Evolutionary conservation across 1,139 yeast genomes (phyloP).

Genomic region (Pichia sp.): DNA sequence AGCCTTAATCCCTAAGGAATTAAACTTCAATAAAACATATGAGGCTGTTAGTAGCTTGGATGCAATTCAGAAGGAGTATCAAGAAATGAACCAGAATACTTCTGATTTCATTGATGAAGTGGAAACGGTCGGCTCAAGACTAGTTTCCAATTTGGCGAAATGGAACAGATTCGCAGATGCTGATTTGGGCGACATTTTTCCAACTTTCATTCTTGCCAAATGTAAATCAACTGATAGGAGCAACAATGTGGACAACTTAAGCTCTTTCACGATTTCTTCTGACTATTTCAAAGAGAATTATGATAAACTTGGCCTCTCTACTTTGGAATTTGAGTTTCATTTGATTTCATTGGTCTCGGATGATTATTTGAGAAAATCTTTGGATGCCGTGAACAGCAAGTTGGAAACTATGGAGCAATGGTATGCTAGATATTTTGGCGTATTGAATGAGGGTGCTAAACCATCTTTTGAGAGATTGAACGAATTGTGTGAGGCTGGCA

Average conservation of each 20-base stretch:
- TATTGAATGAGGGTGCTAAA: constrained; percentile 35
- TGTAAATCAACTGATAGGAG: too few relatives aligned
- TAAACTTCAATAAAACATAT: constrained; percentile 4
- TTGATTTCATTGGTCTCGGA: constrained; percentile 45
- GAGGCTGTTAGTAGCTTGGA: neutral
- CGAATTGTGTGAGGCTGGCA: constrained; percentile 47
- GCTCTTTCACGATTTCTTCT: constrained; percentile 38
- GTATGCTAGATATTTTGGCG: constrained; percentile 39
- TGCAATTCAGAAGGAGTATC: neutral
- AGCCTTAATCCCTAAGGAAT: constrained; percentile 13
- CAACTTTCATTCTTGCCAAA: constrained; percentile 42
- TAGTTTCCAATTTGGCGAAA: constrained; percentile 3
- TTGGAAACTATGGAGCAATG: constrained; percentile 46
- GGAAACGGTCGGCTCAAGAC: constrained; percentile 5
- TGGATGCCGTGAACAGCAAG: constrained; percentile 31
- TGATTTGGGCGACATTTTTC: constrained; percentile 40
- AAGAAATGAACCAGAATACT: neutral
- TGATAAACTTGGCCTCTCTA: constrained; percentile 20
- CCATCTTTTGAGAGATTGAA: constrained; percentile 44
- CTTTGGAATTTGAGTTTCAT: constrained; percentile 25
- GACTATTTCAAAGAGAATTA: constrained; percentile 33
- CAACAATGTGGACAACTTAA: constrained; percentile 24
- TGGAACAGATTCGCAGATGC: constrained; percentile 40
- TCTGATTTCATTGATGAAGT: neutral
- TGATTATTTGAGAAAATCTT: constrained; percentile 38